These are phyloP conservation scores for Leucocoprinus birnbaumii DNA, from an alignment of 768 basidiomycete genomes.

Conservation along the genomic window DNA sequence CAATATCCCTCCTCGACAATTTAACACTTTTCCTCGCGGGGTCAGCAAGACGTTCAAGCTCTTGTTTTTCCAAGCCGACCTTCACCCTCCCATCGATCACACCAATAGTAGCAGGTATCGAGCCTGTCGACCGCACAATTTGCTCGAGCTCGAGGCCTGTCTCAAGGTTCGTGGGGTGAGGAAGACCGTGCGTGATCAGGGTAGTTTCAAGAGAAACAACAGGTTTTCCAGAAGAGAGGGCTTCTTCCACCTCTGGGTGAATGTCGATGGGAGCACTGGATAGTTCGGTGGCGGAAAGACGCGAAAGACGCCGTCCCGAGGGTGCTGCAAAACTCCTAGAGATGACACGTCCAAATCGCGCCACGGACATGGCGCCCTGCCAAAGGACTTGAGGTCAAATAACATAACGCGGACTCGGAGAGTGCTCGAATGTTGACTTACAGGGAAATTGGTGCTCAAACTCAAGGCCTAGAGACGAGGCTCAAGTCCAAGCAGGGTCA, in stretches of 20 bases:
- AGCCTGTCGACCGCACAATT: conserved; percentile 70
- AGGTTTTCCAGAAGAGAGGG: conserved; percentile 59
- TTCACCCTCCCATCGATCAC: conserved; percentile 81
- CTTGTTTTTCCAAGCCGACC: conserved; percentile 66
- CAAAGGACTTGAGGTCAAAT: not conserved
- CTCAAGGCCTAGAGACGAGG: no score
- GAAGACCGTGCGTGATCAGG: conserved; percentile 91
- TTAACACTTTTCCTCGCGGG: conserved; percentile 48
- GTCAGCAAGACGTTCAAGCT: conserved; percentile 71
- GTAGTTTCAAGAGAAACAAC: conserved; percentile 93
- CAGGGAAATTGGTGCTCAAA: no score
- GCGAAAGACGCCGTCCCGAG: conserved; percentile 4
- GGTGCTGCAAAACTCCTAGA: not conserved
- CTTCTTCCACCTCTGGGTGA: conserved; percentile 82
- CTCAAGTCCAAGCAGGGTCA: no score
- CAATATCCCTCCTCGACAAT: conserved; percentile 80
- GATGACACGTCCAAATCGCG: conserved; percentile 1
- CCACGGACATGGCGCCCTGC: not conserved
- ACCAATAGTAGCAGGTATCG: conserved; percentile 90
- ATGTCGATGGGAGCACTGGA: conserved; percentile 52
- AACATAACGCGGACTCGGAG: not conserved
- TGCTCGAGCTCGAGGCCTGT: conserved; percentile 70
- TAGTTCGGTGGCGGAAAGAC: conserved; percentile 14
- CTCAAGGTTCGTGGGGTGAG: conserved; percentile 72
- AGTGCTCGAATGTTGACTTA: not conserved